Conservation (phyloP, 345 rosid species). For the Garcia nutans region DNA sequence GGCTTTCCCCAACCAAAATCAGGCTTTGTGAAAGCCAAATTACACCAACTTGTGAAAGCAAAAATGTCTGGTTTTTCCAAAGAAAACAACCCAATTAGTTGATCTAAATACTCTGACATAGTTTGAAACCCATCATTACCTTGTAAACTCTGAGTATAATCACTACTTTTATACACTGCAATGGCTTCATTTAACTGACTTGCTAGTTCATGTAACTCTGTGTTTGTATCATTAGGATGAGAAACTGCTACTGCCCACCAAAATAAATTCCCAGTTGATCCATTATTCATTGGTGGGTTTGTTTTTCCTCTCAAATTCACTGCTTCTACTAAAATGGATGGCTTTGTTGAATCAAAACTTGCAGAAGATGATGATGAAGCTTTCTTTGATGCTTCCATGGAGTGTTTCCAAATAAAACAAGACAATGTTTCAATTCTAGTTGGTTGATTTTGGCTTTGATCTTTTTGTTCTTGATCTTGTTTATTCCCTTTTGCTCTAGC, state of each 20-base stretch:
- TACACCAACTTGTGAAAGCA: conserved; percentile 10
- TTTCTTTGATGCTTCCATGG: conserved; percentile 8
- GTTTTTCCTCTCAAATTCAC: conserved; percentile 14
- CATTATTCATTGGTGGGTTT: conserved; percentile 3
- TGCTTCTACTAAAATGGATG: conserved; percentile 18
- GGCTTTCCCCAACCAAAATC: conserved; percentile 20
- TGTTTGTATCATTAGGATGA: background rate
- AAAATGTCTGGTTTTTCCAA: conserved; percentile 5
- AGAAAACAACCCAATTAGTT: background rate
- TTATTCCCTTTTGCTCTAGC: background rate
- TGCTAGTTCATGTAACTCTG: conserved; percentile 3
- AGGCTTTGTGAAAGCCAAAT: background rate
- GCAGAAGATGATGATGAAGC: background rate
- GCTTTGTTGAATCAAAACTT: background rate
- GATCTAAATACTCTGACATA: background rate
- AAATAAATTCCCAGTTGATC: conserved; percentile 1
- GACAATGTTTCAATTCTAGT: background rate
- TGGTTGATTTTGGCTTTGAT: background rate
- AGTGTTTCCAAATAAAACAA: conserved; percentile 20
- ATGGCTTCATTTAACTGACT: background rate
- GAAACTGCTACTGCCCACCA: conserved; percentile 10
- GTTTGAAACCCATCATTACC: conserved; percentile 6
- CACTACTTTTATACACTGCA: background rate
- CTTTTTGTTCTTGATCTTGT: background rate
- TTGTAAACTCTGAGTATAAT: background rate